phyloP scores from a whole-genome alignment of 1,284 basidiomycete genomes.

The Cerioporus squamosus region DNA sequence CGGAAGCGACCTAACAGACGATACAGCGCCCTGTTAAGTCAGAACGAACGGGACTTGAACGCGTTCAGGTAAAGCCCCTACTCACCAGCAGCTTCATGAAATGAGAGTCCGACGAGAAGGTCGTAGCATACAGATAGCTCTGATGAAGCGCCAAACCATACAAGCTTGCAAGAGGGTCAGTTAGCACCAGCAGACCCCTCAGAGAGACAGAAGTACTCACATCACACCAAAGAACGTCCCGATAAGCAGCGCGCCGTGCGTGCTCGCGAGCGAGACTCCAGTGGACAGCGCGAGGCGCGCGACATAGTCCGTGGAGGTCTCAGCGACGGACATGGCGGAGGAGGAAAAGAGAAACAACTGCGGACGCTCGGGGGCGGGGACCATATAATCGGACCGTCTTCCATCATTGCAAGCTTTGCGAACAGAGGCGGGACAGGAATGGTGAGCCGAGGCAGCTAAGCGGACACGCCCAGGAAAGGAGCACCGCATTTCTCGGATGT shows the following conservation, averaged over 20 bases:
- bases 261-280: background rate
- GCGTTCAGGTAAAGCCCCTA: background rate
- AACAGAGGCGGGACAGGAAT: background rate
- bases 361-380: background rate
- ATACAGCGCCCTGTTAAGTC: background rate
- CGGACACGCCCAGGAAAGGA: too few relatives aligned
- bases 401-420: background rate
- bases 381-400: background rate
- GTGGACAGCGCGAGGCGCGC: background rate
- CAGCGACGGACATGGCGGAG: background rate
- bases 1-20: background rate
- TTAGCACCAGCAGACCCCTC: background rate
- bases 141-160: constrained; percentile 8
- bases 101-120: background rate
- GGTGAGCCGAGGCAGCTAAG: too few relatives aligned
- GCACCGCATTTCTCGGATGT: too few relatives aligned
- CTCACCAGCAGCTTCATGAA: constrained; percentile 8
- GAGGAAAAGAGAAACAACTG: background rate
- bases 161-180: background rate
- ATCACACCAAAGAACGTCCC: constrained; percentile 5
- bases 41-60: background rate
- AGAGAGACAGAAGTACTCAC: background rate
- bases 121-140: constrained; percentile 2
- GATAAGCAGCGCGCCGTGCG: constrained; percentile 2
- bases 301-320: background rate